Conservation (phyloP, 139 green algal species). For the Axilococcus clingmanii region DNA sequence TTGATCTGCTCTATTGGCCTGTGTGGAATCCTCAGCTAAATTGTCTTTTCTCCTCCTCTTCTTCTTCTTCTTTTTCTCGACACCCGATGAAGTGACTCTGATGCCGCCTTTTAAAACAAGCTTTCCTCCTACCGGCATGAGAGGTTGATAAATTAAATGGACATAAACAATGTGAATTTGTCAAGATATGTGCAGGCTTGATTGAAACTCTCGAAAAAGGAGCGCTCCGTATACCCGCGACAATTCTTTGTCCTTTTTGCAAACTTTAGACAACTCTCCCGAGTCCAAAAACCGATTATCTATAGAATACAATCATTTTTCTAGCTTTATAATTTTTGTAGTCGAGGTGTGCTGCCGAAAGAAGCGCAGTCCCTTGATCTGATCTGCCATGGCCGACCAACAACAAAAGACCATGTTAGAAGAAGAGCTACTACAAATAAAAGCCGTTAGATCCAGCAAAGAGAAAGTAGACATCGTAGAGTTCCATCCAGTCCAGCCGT, state of each 20-base stretch:
- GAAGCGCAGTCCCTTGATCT: neutral
- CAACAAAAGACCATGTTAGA: no score
- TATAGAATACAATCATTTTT: neutral
- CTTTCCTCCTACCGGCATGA: slow-evolving; percentile 30
- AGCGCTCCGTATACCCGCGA: no score
- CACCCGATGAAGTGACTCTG: slow-evolving; percentile 9
- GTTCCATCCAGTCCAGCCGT: slow-evolving; percentile 48
- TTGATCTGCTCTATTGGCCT: slow-evolving; percentile 11
- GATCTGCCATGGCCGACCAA: no score
- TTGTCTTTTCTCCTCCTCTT: slow-evolving; percentile 6
- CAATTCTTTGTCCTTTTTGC: no score
- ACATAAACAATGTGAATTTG: no score
- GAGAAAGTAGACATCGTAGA: slow-evolving; percentile 24
- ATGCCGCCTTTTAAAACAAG: slow-evolving; percentile 29
- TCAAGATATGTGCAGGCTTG: no score
- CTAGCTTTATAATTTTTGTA: neutral
- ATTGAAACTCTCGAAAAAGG: no score
- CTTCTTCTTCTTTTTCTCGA: slow-evolving; percentile 28
- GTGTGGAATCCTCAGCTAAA: slow-evolving; percentile 13
- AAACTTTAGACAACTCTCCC: no score
- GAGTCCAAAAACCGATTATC: no score
- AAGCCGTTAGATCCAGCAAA: neutral
- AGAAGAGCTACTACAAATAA: neutral
- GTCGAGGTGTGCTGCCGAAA: neutral
- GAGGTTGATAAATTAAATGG: no score